Evolutionary conservation across 164 flowering plant genomes (phyloP), one percentile per base, ranked within the genome.

Genomic region (Chloranthus sessilifolius): DNA sequence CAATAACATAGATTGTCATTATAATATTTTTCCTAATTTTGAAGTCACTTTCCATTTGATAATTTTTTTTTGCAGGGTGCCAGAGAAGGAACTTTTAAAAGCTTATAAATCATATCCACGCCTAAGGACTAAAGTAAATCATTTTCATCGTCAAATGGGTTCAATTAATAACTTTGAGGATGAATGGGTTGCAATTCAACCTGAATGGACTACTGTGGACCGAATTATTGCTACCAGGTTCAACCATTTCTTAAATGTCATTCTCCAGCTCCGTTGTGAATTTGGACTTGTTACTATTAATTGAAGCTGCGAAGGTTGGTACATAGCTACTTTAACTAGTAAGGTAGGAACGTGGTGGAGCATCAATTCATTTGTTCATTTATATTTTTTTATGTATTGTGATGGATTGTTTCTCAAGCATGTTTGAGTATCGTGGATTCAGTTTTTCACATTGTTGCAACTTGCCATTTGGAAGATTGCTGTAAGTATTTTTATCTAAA

Each of bases 171-270:
- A 59, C 56, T 43, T 81, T 29, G 99, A 83, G 17, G 99, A 94
- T 52, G 99, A 94, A 1, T 89, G 66, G 61, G 81, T 89, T 50
- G 80, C 96, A 33, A 71, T 94, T 62, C 76, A 96, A 46, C 85
- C 99, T 35, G 99, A 94, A 55, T 94, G 96, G 97, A 85, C 95
- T 17, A 89, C 95, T 34, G 95, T 89, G 49, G 99, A 94, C 61
- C 82, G 99, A 21, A 75, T 94, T 65, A 59, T 94, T 69, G 87
- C 90, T 45, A 70, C 79, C 96, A 89, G 96, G 99, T 89, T 63
- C 7, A 43, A 31, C 25, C 15, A 5, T 8, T 14, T 26, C 8
- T 35, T 16, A 37, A 8, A 21, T 14, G 27, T 25, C 22, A 2
- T 3, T 5, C 37, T 43, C 31, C 12, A 23, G 30, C 19, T 24